Percentiles rank a stretch among this genome's conserved stretches.
Conservation (phyloP, 441 rosid species). For the Adansonia madagascariensis region DNA sequence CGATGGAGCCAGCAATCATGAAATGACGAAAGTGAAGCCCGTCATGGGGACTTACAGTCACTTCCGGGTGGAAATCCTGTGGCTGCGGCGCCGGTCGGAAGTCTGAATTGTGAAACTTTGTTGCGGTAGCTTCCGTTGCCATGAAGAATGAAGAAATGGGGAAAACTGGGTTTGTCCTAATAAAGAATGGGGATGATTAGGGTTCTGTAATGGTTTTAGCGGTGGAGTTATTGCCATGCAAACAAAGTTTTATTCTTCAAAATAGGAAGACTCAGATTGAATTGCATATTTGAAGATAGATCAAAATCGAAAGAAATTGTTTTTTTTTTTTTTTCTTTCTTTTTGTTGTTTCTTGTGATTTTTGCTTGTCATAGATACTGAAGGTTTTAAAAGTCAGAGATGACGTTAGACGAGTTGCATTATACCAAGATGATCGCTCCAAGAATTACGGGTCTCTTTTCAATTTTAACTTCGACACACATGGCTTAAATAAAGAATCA, state of each 20-base stretch:
- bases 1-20: constrained; percentile 89
- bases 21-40: constrained; percentile 85
- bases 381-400: constrained; percentile 16
- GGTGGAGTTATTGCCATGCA: constrained; percentile 11
- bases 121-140: constrained; percentile 73
- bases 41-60: constrained; percentile 50
- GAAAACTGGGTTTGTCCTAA: not conserved
- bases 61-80: constrained; percentile 45
- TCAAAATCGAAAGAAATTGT: not conserved
- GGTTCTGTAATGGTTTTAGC: not conserved
- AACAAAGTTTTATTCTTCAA: not conserved
- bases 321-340: not conserved
- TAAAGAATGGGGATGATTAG: not conserved
- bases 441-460: not conserved
- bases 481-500: not conserved
- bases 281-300: constrained; percentile 15
- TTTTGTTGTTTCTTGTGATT: not conserved
- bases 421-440: constrained; percentile 22
- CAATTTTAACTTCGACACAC: not conserved
- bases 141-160: constrained; percentile 33
- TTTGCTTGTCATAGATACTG: not conserved
- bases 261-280: not conserved
- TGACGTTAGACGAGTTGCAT: not conserved
- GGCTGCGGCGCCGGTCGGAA: constrained; percentile 51
- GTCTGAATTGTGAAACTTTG: constrained; percentile 69